Evolutionary conservation across 2,329 filamentous ascomycete species (phyloP).

Genomic region (Neocucurbitaria cava): DNA sequence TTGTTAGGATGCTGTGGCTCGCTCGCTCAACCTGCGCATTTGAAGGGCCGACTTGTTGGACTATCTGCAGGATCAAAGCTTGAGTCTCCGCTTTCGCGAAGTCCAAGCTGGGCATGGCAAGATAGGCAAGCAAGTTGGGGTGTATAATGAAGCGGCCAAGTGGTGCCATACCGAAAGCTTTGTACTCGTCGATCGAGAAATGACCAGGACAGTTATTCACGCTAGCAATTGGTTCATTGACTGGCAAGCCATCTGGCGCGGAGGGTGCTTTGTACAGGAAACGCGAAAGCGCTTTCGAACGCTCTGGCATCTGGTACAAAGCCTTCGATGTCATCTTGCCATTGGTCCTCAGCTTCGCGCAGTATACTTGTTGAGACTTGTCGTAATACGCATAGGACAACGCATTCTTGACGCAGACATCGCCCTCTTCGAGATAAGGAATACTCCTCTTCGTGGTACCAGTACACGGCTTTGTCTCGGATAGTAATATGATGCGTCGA

Average conservation of each 20-base stretch:
- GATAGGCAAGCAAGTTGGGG: conserved; percentile 9
- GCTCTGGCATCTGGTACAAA: conserved; percentile 50
- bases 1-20: conserved; percentile 47
- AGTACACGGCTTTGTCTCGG: conserved; percentile 46
- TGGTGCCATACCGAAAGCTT: conserved; percentile 58
- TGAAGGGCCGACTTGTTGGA: conserved; percentile 56
- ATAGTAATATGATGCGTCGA: conserved; percentile 44
- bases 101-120: conserved; percentile 48
- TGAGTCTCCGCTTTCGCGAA: conserved; percentile 58
- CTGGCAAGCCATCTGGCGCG: conserved; percentile 32
- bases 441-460: conserved; percentile 27
- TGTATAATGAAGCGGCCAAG: conserved; percentile 52
- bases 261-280: conserved; percentile 50
- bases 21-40: conserved; percentile 30
- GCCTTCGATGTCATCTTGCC: conserved; percentile 38
- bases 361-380: neutral
- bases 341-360: conserved; percentile 8
- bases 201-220: conserved; percentile 53
- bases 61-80: conserved; percentile 58
- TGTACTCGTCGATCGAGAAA: conserved; percentile 63
- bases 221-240: conserved; percentile 60
- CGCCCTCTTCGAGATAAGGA: conserved; percentile 27
- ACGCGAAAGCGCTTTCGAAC: conserved; percentile 45
- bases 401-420: conserved; percentile 58
- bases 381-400: conserved; percentile 49